Base-by-base conservation (phyloP, 2,329 filamentous ascomycete species). In the Escovopsis sp. region DNA sequence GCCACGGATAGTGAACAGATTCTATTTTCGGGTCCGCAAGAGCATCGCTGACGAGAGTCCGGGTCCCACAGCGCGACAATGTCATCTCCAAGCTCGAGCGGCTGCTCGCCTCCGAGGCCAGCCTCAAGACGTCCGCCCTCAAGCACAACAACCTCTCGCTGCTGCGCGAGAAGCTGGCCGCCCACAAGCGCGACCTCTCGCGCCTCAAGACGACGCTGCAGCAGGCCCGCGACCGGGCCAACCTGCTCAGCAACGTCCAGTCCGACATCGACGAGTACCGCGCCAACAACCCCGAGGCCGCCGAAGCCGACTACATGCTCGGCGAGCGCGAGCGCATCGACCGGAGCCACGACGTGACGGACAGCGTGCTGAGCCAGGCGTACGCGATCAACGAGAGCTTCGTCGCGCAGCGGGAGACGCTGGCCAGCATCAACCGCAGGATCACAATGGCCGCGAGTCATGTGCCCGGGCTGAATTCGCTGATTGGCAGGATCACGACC, bases 321-420 rank as follows among this genome's bases (percentile, higher is more conserved):
- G 82, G 85, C 53, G 91, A 98, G 71, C 75, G 91, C 41, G 68
- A 71, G 48, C 76, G 84, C 49, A 77, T 98, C 56, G 91, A 98
- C 58, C 82, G 86, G 59, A 93, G 85, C 55, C 83, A 96, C 63
- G 82, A 77, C 52, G 80, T 94, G 69, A 82, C 86, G 39, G 91
- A 98, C 60, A 83, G 77, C 48, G 87, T 98, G 32, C 70, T 98
- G 46, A 88, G 82, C 58, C 91, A 96, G 67, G 91, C 91, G 7
- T 98, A 98, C 64, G 88, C 89, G 10, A 86, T 96, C 42, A 93
- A 94, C 59, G 87, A 96, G 65, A 88, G 72, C 60, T 96, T 98
- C 59, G 72, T 75, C 12, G 56, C 87, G 43, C 91, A 98, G 69
- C 73, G 88, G 47, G 88, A 96, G 68, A 89, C 82, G 26, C 64